Evolutionary conservation across 1,284 basidiomycete genomes (phyloP).

Genomic region (Calocybe gambosa): DNA sequence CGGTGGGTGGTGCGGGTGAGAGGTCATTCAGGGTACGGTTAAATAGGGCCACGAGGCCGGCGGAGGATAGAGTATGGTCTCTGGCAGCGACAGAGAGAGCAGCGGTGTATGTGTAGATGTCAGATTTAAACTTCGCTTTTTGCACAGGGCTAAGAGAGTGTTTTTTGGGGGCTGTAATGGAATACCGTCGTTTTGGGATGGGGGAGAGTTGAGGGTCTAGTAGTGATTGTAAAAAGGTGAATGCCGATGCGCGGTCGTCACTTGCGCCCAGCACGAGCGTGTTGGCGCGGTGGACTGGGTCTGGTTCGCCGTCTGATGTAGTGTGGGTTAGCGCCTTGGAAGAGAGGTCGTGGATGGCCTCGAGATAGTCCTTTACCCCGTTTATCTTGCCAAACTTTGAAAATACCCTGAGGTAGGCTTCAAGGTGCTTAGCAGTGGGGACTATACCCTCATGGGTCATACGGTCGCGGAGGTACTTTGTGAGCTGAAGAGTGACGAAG

Average conservation of each 20-base stretch:
- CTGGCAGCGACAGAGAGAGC: conserved; percentile 28
- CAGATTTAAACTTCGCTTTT: conserved; percentile 8
- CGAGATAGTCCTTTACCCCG: conserved; percentile 33
- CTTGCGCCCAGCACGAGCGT: conserved; percentile 32
- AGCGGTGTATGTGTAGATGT: conserved; percentile 29
- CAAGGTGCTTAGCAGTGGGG: conserved; percentile 37
- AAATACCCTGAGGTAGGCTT: conserved; percentile 45
- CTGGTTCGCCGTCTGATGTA: not conserved
- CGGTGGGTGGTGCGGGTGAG: conserved; percentile 24
- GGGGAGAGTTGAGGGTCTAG: conserved; percentile 10
- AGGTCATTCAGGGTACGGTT: conserved; percentile 2
- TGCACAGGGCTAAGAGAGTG: not conserved
- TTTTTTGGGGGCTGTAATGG: no score
- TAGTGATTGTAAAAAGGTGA: conserved; percentile 35
- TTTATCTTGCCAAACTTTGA: conserved; percentile 36
- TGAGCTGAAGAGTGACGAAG: conserved; percentile 42
- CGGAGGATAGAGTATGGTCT: conserved; percentile 24
- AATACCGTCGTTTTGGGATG: no score
- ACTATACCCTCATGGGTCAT: conserved; percentile 35
- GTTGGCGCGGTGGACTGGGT: conserved; percentile 24
- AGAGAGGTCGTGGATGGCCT: conserved; percentile 27
- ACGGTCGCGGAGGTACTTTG: conserved; percentile 37
- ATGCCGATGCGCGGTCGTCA: conserved; percentile 36
- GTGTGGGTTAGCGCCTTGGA: not conserved
- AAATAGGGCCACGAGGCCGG: conserved; percentile 35